Evolutionary conservation across 768 basidiomycete genomes (phyloP).

Genomic region (Tricholoma terreum): DNA sequence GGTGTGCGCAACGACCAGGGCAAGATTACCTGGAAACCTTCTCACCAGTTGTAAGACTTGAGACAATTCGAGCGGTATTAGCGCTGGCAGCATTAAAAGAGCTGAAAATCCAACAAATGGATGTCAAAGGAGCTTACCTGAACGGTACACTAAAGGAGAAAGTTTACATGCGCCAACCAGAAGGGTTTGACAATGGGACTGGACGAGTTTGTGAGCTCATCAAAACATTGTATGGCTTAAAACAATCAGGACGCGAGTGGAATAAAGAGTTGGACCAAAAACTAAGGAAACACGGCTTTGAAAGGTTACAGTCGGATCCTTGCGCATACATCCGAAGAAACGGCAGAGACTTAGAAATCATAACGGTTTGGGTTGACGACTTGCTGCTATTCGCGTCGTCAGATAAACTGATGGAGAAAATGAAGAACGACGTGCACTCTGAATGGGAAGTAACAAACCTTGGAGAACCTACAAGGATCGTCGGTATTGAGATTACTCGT

Average conservation of each 20-base stretch:
- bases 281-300: neutral
- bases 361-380: neutral
- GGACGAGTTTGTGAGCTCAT: neutral
- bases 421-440: neutral
- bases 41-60: slow-evolving; percentile 15
- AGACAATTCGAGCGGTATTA: slow-evolving; percentile 15
- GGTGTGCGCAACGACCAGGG: slow-evolving; percentile 34
- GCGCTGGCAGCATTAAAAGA: slow-evolving; percentile 18
- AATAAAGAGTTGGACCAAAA: neutral
- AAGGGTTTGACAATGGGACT: neutral
- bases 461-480: neutral
- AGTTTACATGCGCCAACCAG: slow-evolving; percentile 25
- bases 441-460: neutral
- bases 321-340: neutral
- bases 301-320: neutral
- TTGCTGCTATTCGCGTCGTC: neutral
- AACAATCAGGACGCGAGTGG: too few relatives aligned
- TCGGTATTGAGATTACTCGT: neutral
- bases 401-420: neutral
- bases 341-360: neutral
- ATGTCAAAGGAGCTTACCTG: slow-evolving; percentile 9
- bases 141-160: slow-evolving; percentile 9
- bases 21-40: slow-evolving; percentile 29
- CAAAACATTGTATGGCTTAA: too few relatives aligned
- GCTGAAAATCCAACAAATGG: slow-evolving; percentile 4